Conservation (phyloP, 2,329 filamentous ascomycete species). For the Neofusicoccum umdonicola region DNA sequence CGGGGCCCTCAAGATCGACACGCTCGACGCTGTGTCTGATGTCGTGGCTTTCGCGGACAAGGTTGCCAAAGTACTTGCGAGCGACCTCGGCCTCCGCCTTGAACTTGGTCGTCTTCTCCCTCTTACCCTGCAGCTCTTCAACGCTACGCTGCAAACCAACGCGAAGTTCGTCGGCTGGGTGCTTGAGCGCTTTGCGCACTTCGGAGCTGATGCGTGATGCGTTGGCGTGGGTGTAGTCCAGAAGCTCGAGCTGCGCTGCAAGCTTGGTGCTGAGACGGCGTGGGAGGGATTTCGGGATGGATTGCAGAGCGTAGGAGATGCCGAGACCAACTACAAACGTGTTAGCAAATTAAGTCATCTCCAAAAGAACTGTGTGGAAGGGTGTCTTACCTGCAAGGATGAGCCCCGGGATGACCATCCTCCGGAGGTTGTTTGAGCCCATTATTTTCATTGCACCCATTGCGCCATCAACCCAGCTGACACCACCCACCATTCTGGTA, state of each 20-base stretch:
- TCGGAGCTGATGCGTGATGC: constrained; percentile 78
- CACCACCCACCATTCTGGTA: constrained; percentile 74
- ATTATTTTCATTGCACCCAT: constrained; percentile 77
- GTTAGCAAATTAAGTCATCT: background rate
- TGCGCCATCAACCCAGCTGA: constrained; percentile 85
- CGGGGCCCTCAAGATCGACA: constrained; percentile 54
- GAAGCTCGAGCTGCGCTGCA: constrained; percentile 69
- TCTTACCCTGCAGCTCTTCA: constrained; percentile 74
- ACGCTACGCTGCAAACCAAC: constrained; percentile 80
- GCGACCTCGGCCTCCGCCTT: constrained; percentile 82
- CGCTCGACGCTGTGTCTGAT: constrained; percentile 49
- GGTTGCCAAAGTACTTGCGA: constrained; percentile 83
- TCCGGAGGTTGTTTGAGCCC: constrained; percentile 76
- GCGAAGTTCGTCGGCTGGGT: constrained; percentile 82
- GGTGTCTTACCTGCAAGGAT: constrained; percentile 69
- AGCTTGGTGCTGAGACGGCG: constrained; percentile 83
- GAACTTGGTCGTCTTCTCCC: constrained; percentile 79
- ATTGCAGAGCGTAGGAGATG: constrained; percentile 75
- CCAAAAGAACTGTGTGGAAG: background rate
- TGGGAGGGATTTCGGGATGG: constrained; percentile 86
- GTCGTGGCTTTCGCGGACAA: constrained; percentile 63
- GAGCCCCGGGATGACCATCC: constrained; percentile 76
- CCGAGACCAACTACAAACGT: constrained; percentile 63
- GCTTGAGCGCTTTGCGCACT: constrained; percentile 83
- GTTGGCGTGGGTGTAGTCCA: constrained; percentile 93